Conservation (phyloP, 2,329 filamentous ascomycete genomes). For the Colletotrichum gigasporum region DNA sequence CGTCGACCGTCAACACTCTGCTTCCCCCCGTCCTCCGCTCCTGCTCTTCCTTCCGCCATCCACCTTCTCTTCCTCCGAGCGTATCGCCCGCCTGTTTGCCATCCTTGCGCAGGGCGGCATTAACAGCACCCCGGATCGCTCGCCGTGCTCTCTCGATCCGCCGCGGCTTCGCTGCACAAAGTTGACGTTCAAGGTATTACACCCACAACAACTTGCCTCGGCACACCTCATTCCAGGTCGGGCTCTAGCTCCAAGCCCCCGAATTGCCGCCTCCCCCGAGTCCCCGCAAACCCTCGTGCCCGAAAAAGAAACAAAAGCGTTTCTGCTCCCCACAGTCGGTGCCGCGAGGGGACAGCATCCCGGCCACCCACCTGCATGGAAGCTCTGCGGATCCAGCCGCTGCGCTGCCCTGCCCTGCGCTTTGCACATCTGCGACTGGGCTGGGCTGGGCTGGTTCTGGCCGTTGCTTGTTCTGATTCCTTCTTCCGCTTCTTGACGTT, state of each 20-base stretch:
- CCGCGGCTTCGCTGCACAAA: no score
- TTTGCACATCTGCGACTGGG: constrained; percentile 9
- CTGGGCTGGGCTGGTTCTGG: background rate
- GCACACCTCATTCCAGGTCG: no score
- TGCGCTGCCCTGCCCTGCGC: no score
- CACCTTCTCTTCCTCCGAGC: no score
- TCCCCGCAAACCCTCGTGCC: background rate
- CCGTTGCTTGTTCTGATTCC: background rate
- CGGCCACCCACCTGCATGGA: constrained; percentile 14
- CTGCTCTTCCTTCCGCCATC: background rate
- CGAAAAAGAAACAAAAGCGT: constrained; percentile 1
- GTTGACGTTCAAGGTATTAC: no score
- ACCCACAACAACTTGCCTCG: no score
- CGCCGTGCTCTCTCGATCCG: no score
- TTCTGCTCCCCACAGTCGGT: constrained; percentile 19
- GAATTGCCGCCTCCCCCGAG: no score
- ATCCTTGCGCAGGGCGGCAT: no score
- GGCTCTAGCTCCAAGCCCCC: no score
- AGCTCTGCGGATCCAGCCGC: constrained; percentile 21
- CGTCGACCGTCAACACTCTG: background rate
- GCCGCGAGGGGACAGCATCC: background rate
- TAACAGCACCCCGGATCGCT: no score
- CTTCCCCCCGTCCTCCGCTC: background rate
- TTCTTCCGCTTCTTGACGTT: background rate
- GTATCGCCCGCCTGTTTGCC: no score